These are phyloP conservation scores for Coniochaeta ligniaria DNA, from an alignment of 2,329 filamentous ascomycete species.

Conservation along the genomic window DNA sequence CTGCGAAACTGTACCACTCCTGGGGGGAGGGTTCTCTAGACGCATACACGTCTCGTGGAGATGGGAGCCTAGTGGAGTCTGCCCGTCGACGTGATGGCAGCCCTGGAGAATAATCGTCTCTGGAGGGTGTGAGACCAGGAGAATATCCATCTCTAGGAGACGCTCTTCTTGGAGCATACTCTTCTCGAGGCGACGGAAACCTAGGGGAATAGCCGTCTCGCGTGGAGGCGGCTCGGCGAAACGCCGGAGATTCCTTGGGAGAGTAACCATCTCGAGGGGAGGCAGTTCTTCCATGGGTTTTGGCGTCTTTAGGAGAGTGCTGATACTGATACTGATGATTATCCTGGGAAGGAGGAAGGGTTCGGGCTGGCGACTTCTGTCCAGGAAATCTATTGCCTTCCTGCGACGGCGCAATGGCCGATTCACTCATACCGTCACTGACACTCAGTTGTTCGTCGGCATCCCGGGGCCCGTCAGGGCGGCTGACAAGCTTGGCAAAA, in stretches of 20 bases:
- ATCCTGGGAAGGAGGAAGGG: neutral
- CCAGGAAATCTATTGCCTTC: neutral
- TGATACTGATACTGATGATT: neutral
- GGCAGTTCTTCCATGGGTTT: neutral
- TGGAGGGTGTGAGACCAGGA: neutral
- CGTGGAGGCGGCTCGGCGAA: neutral
- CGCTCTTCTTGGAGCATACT: neutral
- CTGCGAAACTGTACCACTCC: neutral
- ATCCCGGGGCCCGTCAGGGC: constrained; percentile 16
- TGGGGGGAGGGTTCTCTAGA: neutral
- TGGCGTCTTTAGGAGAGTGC: neutral
- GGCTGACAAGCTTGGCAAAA: constrained; percentile 30
- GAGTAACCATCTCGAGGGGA: neutral
- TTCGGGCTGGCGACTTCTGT: neutral
- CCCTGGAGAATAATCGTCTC: neutral
- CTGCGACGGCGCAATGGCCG: neutral
- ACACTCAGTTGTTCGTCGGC: constrained; percentile 12
- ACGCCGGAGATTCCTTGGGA: neutral
- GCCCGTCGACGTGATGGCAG: neutral
- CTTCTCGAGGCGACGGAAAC: neutral
- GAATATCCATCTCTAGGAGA: neutral
- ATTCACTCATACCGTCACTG: neutral
- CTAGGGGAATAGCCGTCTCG: neutral
- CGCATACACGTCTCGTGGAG: neutral
- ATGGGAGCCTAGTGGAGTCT: neutral